phyloP scores from a whole-genome alignment of 805 yeast species.

The Candida taoyuanica region DNA sequence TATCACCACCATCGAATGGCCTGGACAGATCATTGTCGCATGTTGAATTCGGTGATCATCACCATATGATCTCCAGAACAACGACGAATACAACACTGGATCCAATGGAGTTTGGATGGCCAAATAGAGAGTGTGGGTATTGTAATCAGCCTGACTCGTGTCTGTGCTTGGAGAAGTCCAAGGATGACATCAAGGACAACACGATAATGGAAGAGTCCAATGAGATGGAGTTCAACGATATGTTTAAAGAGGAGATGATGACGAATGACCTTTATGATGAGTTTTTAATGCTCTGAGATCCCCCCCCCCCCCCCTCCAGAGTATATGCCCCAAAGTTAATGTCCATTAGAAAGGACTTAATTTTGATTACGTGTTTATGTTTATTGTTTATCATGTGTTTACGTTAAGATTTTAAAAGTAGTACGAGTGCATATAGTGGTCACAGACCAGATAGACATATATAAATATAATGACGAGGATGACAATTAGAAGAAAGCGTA shows the following conservation, averaged over 20 bases:
- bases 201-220: slow-evolving; percentile 7
- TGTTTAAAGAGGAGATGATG: slow-evolving; percentile 1
- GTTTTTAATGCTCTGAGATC: slow-evolving; percentile 14
- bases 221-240: slow-evolving; percentile 2
- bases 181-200: background rate
- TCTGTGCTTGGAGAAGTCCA: slow-evolving; percentile 14
- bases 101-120: slow-evolving; percentile 16
- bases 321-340: too few relatives aligned
- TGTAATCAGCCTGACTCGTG: slow-evolving; percentile 16
- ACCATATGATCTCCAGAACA: slow-evolving; percentile 13
- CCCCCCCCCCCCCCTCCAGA: too few relatives aligned
- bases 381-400: slow-evolving; percentile 1
- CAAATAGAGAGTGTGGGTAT: slow-evolving; percentile 15
- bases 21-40: slow-evolving; percentile 1
- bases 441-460: background rate
- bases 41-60: background rate
- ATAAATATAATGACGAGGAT: slow-evolving; percentile 1
- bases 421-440: background rate
- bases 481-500: slow-evolving; percentile 20
- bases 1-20: slow-evolving; percentile 1
- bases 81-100: slow-evolving; percentile 22
- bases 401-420: background rate
- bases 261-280: slow-evolving; percentile 14
- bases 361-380: background rate
- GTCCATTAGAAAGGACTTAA: background rate